Evolutionary conservation across 2,329 filamentous ascomycete species (phyloP).

Genomic region (Neobulgaria alba): DNA sequence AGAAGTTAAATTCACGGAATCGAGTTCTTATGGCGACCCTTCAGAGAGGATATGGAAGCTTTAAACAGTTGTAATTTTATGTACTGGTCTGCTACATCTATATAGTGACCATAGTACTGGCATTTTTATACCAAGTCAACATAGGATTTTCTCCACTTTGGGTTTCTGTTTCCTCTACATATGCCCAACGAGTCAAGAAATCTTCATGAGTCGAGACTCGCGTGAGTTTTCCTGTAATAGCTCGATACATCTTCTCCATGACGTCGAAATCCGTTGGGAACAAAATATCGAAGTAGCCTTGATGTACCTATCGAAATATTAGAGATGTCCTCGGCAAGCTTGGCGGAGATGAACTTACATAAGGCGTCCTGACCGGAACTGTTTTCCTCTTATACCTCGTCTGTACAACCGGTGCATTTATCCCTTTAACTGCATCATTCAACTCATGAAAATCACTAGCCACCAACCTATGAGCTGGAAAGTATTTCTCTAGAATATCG

Average conservation of each 20-base stretch:
- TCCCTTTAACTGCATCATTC: constrained; percentile 70
- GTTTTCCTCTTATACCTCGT: constrained; percentile 82
- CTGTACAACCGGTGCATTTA: constrained; percentile 94
- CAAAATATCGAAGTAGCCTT: constrained; percentile 98
- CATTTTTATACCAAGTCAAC: constrained; percentile 90
- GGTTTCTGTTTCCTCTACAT: constrained; percentile 81
- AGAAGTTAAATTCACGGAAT: no score
- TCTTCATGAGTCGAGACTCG: constrained; percentile 79
- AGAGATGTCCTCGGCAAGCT: background rate
- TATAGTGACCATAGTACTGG: constrained; percentile 82
- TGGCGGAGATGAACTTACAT: constrained; percentile 50
- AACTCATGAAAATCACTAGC: constrained; percentile 86
- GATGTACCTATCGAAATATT: constrained; percentile 62
- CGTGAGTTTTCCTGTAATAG: constrained; percentile 86
- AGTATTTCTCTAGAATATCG: constrained; percentile 77
- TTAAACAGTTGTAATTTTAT: no score
- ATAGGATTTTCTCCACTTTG: constrained; percentile 88
- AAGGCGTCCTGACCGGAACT: constrained; percentile 80
- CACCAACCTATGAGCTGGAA: constrained; percentile 81
- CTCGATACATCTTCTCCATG: constrained; percentile 85
- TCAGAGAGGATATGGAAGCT: no score
- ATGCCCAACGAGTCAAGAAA: constrained; percentile 85
- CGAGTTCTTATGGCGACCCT: no score
- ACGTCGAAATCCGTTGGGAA: constrained; percentile 94
- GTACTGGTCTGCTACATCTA: no score